Conservation (phyloP, 2,329 filamentous ascomycete species). For the Phialocephala sp. region DNA sequence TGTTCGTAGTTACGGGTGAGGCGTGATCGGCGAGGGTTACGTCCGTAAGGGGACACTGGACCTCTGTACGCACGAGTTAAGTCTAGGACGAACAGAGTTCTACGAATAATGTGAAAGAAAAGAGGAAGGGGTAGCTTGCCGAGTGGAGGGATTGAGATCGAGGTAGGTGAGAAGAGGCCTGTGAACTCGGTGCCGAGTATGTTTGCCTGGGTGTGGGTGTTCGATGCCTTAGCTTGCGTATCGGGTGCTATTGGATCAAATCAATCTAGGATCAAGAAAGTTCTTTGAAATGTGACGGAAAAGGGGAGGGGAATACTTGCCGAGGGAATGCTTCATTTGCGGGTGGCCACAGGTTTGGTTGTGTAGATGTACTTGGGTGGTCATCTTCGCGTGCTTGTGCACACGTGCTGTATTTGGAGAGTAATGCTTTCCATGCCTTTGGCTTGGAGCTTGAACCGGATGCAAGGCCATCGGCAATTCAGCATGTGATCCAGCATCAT, state of each 20-base stretch:
- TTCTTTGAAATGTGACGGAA: constrained; percentile 52
- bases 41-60: background rate
- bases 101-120: background rate
- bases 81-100: constrained; percentile 28
- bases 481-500: background rate
- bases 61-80: constrained; percentile 22
- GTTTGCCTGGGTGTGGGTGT: background rate
- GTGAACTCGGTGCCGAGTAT: background rate
- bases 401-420: constrained; percentile 2
- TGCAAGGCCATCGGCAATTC: background rate
- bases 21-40: background rate
- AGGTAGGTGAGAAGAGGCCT: constrained; percentile 16
- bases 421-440: background rate
- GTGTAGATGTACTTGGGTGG: background rate
- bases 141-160: constrained; percentile 12
- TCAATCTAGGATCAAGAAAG: constrained; percentile 66
- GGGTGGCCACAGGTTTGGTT: background rate
- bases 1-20: constrained; percentile 4
- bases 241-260: constrained; percentile 47
- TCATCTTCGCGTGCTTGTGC: background rate
- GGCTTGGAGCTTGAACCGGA: constrained; percentile 6
- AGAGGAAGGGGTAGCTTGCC: constrained; percentile 22
- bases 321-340: constrained; percentile 54
- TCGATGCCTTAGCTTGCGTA: constrained; percentile 4
- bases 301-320: constrained; percentile 68